These are phyloP conservation scores for Fusarium domesticum DNA, from an alignment of 2,329 filamentous ascomycete species.

Conservation along the genomic window DNA sequence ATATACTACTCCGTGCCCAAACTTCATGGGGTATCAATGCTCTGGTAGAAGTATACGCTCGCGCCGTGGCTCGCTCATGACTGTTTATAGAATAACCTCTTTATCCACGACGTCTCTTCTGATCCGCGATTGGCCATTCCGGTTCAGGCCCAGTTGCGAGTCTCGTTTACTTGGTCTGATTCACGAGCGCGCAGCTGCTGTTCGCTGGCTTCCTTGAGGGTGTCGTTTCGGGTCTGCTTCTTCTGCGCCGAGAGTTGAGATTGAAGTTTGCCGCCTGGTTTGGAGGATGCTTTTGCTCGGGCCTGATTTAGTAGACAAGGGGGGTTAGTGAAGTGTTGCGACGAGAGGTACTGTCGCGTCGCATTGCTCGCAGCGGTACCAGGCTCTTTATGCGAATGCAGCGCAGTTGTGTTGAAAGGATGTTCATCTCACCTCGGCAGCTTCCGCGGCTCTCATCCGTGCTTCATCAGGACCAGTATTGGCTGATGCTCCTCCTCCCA, in stretches of 20 bases:
- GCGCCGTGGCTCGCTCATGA: too few relatives aligned
- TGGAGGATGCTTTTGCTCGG: slow-evolving; percentile 59
- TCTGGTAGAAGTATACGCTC: too few relatives aligned
- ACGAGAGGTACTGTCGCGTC: neutral
- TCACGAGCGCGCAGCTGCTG: slow-evolving; percentile 65
- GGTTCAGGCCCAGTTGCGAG: slow-evolving; percentile 36
- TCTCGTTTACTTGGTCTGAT: slow-evolving; percentile 55
- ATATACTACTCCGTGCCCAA: too few relatives aligned
- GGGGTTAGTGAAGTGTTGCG: slow-evolving; percentile 6
- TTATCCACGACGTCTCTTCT: neutral
- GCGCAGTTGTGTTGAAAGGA: neutral
- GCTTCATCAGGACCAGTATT: slow-evolving; percentile 53
- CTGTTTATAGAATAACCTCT: too few relatives aligned
- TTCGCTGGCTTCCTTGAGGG: slow-evolving; percentile 64
- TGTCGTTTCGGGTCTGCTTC: slow-evolving; percentile 66
- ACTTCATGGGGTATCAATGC: too few relatives aligned
- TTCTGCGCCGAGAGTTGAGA: slow-evolving; percentile 72
- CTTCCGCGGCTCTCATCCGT: slow-evolving; percentile 69
- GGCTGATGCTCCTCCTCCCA: slow-evolving; percentile 52
- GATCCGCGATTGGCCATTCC: too few relatives aligned
- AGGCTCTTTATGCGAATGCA: neutral
- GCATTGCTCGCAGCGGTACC: neutral
- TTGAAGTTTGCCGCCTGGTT: slow-evolving; percentile 65
- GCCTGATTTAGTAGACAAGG: slow-evolving; percentile 52
- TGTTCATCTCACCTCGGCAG: slow-evolving; percentile 69